phyloP scores from a whole-genome alignment of 148 eudicot genomes.

The Arbutus unedo region DNA sequence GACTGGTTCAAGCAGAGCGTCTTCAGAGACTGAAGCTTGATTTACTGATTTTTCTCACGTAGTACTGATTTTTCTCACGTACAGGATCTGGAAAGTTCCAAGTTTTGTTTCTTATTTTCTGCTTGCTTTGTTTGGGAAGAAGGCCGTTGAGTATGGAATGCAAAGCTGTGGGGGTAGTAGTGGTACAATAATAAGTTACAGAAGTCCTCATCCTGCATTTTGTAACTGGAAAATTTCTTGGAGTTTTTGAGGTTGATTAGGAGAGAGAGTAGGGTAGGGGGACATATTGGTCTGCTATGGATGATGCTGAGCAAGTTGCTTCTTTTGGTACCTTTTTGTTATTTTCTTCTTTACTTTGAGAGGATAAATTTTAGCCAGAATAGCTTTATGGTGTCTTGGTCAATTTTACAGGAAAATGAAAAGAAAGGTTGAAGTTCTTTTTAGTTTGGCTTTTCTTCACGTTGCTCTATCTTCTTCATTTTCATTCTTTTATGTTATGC shows the following conservation, averaged over 20 bases:
- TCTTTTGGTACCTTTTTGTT: conserved; percentile 22
- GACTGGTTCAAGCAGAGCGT: conserved; percentile 37
- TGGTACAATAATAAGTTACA: conserved; percentile 41
- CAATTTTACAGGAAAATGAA: conserved; percentile 26
- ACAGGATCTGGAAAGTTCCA: conserved; percentile 22
- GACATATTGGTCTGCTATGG: conserved; percentile 26
- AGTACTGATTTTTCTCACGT: conserved; percentile 13
- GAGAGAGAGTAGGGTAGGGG: conserved; percentile 28
- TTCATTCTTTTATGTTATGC: not conserved
- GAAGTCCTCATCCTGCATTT: conserved; percentile 26
- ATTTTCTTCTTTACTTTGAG: conserved; percentile 13
- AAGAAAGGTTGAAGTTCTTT: conserved; percentile 18
- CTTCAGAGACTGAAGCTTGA: conserved; percentile 38
- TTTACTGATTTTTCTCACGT: conserved; percentile 9
- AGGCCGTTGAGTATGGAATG: conserved; percentile 18
- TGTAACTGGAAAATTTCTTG: conserved; percentile 19
- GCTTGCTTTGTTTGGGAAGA: conserved; percentile 11
- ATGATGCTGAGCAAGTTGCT: conserved; percentile 19
- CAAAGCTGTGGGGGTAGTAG: conserved; percentile 18
- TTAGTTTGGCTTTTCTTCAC: conserved; percentile 9
- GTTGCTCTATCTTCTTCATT: not conserved
- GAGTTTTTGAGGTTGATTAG: conserved; percentile 11
- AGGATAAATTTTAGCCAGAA: conserved; percentile 15
- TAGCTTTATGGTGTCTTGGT: conserved; percentile 20
- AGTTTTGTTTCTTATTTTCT: conserved; percentile 14